A percentile compares a stretch with the other conserved stretches of the same genome.
phyloP scores from a whole-genome alignment of 805 yeast species.

The Wickerhamiella parazyma region DNA sequence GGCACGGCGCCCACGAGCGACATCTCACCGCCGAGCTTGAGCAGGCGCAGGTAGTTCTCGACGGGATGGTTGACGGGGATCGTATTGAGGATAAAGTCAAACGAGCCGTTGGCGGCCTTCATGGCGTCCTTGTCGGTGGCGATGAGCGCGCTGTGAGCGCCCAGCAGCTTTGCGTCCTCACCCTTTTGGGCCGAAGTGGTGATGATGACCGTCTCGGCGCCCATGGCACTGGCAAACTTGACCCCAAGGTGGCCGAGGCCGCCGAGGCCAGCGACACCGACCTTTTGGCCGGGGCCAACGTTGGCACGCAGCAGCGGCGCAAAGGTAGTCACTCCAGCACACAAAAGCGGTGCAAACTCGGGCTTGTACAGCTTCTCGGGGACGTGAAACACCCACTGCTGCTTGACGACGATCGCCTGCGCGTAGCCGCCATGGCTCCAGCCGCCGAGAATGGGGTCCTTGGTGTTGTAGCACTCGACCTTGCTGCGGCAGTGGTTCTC shows the following conservation, averaged over 20 bases:
- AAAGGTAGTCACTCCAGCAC: slow-evolving; percentile 66
- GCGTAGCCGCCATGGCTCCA: slow-evolving; percentile 43
- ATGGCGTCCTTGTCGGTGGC: slow-evolving; percentile 32
- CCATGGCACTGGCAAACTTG: slow-evolving; percentile 45
- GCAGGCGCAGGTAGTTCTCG: slow-evolving; percentile 33
- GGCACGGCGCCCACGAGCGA: slow-evolving; percentile 56
- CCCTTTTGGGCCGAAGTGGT: slow-evolving; percentile 39
- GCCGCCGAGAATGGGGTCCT: slow-evolving; percentile 40
- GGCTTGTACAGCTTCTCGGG: slow-evolving; percentile 42
- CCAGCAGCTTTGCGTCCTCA: slow-evolving; percentile 39
- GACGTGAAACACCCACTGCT: slow-evolving; percentile 47
- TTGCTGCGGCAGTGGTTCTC: slow-evolving; percentile 41
- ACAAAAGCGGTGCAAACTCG: slow-evolving; percentile 56
- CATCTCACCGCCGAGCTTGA: slow-evolving; percentile 47
- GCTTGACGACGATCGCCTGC: slow-evolving; percentile 33
- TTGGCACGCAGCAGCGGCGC: slow-evolving; percentile 44
- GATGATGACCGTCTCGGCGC: slow-evolving; percentile 48
- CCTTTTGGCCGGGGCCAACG: slow-evolving; percentile 37
- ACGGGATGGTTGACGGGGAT: slow-evolving; percentile 38
- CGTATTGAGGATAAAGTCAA: slow-evolving; percentile 44
- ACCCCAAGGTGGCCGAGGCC: slow-evolving; percentile 58
- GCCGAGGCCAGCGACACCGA: slow-evolving; percentile 52
- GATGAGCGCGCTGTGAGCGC: slow-evolving; percentile 42
- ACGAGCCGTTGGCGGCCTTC: slow-evolving; percentile 21
- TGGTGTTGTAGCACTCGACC: slow-evolving; percentile 39